A percentile compares a stretch with the other conserved stretches of the same genome.
Conservation (phyloP, 352 stramenopile genomes). For the Phytophthora megakarya region DNA sequence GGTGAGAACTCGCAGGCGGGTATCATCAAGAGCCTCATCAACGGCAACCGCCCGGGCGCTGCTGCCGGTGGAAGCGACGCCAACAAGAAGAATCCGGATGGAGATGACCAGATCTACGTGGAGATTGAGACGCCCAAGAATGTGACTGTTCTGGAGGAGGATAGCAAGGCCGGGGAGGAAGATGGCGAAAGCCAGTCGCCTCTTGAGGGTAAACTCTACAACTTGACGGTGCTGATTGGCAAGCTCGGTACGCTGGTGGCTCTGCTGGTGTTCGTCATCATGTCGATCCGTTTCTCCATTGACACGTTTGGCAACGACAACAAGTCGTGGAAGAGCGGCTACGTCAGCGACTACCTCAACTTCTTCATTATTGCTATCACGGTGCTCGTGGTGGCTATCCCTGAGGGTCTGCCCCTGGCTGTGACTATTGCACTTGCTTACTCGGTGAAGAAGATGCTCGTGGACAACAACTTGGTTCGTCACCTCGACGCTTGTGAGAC, state of each 20-base stretch:
- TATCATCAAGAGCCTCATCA: constrained; percentile 84
- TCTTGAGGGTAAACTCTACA: constrained; percentile 49
- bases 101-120: constrained; percentile 44
- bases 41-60: constrained; percentile 75
- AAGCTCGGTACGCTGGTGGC: constrained; percentile 59
- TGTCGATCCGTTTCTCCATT: constrained; percentile 60
- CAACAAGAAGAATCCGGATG: constrained; percentile 24
- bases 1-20: constrained; percentile 91
- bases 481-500: constrained; percentile 88
- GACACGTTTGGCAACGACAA: constrained; percentile 38
- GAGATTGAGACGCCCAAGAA: constrained; percentile 62
- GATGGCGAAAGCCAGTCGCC: constrained; percentile 53
- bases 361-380: constrained; percentile 81
- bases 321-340: constrained; percentile 39
- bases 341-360: constrained; percentile 47
- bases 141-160: constrained; percentile 14
- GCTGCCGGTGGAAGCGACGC: constrained; percentile 43
- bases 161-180: constrained; percentile 22
- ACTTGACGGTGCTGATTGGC: constrained; percentile 63
- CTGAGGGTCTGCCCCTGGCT: constrained; percentile 94
- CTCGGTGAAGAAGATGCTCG: constrained; percentile 90
- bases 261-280: constrained; percentile 63
- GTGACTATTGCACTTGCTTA: constrained; percentile 96
- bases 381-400: constrained; percentile 94
- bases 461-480: constrained; percentile 88